Conservation (phyloP, 495 filamentous ascomycete species). For the Aspergillus panamensis region DNA sequence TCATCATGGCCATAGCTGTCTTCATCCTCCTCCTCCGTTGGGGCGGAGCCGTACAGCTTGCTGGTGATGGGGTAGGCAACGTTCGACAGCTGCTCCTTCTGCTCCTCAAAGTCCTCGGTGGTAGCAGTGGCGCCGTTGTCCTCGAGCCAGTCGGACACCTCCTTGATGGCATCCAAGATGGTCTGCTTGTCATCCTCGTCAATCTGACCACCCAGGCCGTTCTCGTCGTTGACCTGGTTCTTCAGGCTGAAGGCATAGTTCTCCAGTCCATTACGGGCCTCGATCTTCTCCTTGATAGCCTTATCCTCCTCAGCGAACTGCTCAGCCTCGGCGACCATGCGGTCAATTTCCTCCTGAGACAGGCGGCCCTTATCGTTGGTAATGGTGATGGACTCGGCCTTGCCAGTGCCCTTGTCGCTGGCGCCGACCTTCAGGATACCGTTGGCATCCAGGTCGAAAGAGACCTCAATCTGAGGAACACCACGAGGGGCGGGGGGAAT, state of each 20-base stretch:
- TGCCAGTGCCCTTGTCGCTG: constrained; percentile 94
- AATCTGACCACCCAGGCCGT: constrained; percentile 96
- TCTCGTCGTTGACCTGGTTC: constrained; percentile 98
- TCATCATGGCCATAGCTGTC: constrained; percentile 82
- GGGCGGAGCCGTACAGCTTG: constrained; percentile 82
- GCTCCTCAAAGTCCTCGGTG: constrained; percentile 96
- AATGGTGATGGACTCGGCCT: constrained; percentile 94
- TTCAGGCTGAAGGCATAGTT: constrained; percentile 97
- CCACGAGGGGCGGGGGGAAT: constrained; percentile 93
- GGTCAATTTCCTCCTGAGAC: constrained; percentile 93
- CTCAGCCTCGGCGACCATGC: constrained; percentile 96
- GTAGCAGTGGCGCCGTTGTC: constrained; percentile 86
- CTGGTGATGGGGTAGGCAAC: constrained; percentile 98
- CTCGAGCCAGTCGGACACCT: constrained; percentile 94
- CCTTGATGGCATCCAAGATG: constrained; percentile 94
- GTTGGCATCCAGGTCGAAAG: constrained; percentile 96
- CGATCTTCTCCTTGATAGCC: constrained; percentile 89
- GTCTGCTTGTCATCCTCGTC: constrained; percentile 98
- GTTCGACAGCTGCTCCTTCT: constrained; percentile 96
- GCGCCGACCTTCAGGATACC: constrained; percentile 96
- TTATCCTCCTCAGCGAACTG: constrained; percentile 99
- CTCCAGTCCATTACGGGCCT: constrained; percentile 92
- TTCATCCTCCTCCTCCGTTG: constrained; percentile 63
- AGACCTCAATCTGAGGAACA: constrained; percentile 97
- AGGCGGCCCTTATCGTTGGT: constrained; percentile 98